These are phyloP conservation scores for Alternaria conjuncta DNA, from an alignment of 2,329 filamentous ascomycete species.

Conservation along the genomic window DNA sequence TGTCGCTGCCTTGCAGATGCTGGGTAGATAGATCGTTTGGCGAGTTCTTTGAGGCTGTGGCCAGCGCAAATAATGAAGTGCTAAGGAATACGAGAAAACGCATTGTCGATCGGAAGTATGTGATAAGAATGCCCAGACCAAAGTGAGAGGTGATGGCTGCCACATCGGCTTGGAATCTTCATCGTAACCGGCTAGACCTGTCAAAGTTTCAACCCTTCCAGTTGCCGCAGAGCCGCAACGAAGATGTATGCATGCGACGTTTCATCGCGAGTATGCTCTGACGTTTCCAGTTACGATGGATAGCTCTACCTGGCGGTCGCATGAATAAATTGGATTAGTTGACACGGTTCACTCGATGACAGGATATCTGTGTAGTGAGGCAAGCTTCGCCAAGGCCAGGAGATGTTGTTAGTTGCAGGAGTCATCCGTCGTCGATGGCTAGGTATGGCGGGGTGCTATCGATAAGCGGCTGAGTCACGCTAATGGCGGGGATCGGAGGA, in stretches of 20 bases:
- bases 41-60: no score
- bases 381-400: background rate
- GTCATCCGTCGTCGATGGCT: background rate
- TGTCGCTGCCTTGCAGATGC: background rate
- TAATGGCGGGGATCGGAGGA: conserved; percentile 22
- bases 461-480: conserved; percentile 31
- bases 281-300: background rate
- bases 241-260: background rate
- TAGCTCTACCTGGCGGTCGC: background rate
- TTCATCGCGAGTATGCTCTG: background rate
- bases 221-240: background rate
- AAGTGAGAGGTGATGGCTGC: background rate
- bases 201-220: conserved; percentile 16
- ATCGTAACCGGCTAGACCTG: background rate
- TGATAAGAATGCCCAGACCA: background rate
- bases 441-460: conserved; percentile 17
- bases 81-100: background rate
- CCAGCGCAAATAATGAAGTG: background rate
- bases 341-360: background rate
- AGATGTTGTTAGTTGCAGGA: background rate
- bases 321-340: background rate
- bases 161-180: background rate
- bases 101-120: background rate
- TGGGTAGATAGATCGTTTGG: no score
- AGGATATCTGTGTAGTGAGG: background rate